These are phyloP conservation scores for Cutaneotrichosporon sp. DNA, from an alignment of 1,284 basidiomycete species.

Conservation along the genomic window DNA sequence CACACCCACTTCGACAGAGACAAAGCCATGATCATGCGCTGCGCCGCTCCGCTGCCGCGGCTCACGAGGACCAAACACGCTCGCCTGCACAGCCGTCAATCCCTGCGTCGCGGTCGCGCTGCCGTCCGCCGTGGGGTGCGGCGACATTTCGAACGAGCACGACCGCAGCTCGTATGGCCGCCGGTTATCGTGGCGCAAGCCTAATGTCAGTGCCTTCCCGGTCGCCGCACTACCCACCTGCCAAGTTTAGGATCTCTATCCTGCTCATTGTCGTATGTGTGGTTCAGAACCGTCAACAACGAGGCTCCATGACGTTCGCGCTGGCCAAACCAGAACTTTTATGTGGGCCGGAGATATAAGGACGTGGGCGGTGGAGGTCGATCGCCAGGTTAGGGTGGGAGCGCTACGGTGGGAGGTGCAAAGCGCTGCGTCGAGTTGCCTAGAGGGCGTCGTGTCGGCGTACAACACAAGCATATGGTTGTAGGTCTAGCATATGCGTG, in stretches of 20 bases:
- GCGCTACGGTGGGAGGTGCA: no score
- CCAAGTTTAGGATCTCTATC: conserved; percentile 21
- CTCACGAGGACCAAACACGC: conserved; percentile 88
- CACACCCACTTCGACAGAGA: conserved; percentile 79
- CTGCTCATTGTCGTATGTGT: conserved; percentile 2
- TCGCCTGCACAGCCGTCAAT: conserved; percentile 77
- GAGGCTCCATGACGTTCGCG: no score
- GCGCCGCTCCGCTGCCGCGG: conserved; percentile 67
- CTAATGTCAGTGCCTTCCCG: conserved; percentile 21
- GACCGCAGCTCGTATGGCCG: conserved; percentile 84
- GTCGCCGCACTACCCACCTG: conserved; percentile 6
- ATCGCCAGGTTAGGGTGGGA: not conserved
- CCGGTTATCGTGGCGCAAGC: conserved; percentile 78
- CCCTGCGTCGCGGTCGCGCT: conserved; percentile 80
- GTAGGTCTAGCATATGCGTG: no score
- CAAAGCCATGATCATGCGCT: conserved; percentile 71
- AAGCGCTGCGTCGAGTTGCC: no score
- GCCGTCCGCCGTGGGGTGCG: conserved; percentile 73
- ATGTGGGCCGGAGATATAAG: no score
- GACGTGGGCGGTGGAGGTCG: not conserved
- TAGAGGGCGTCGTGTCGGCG: no score
- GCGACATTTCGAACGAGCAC: conserved; percentile 68
- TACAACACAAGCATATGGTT: no score
- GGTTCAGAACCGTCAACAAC: no score
- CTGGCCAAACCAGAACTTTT: no score